A percentile compares a stretch with the other conserved stretches of the same genome.
phyloP scores from a whole-genome alignment of 164 flowering plant species.

The Buxus sempervirens region DNA sequence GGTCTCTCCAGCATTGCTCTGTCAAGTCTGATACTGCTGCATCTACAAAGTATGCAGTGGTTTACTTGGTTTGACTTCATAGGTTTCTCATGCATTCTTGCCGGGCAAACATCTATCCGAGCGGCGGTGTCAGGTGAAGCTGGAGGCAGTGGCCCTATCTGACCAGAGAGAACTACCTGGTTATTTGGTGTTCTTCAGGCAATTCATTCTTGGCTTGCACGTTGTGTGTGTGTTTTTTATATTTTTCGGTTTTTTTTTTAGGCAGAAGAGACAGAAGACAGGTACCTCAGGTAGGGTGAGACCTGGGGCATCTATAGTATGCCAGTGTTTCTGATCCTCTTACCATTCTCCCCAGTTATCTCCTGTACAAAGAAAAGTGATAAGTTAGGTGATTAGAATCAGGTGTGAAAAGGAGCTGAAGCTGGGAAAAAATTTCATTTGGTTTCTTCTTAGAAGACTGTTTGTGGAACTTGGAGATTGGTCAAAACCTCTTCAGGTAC shows the following conservation, averaged over 20 bases:
- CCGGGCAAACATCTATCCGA: not conserved
- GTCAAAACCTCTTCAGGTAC: not conserved
- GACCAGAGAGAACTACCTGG: slow-evolving; percentile 18
- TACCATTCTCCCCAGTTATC: not conserved
- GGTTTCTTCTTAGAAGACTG: not conserved
- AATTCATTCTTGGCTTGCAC: slow-evolving; percentile 38
- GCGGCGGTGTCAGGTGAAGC: slow-evolving; percentile 9
- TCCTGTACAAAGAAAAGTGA: slow-evolving; percentile 11
- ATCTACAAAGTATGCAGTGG: too few relatives aligned
- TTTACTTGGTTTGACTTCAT: slow-evolving; percentile 6
- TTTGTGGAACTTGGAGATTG: not conserved
- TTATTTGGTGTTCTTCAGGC: slow-evolving; percentile 22
- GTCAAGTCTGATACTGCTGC: not conserved
- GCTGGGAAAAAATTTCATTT: not conserved
- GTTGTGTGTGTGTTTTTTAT: not conserved
- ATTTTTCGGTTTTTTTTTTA: too few relatives aligned
- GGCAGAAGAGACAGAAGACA: not conserved
- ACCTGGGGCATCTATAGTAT: not conserved
- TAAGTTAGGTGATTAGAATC: not conserved
- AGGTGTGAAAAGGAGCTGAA: not conserved
- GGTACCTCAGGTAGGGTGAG: not conserved
- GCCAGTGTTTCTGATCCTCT: not conserved
- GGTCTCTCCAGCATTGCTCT: slow-evolving; percentile 12
- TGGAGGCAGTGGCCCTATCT: slow-evolving; percentile 15
- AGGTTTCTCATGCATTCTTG: not conserved